Base-by-base conservation (phyloP, 371 early-diverging fungal genomes). In the Dinochytrium kinnereticum region DNA sequence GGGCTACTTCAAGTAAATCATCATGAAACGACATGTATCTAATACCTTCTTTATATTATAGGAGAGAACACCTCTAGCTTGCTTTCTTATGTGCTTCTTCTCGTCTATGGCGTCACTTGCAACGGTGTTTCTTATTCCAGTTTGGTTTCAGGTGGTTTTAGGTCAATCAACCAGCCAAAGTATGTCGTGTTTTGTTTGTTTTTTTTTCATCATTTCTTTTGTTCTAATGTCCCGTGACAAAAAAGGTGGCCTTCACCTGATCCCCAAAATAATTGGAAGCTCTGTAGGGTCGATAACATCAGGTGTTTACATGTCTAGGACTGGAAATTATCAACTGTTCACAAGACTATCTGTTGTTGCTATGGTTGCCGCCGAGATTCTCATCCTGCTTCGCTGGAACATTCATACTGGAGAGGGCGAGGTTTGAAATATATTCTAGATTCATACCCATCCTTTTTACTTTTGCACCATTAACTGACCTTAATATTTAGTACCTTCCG, bases 121-220 rank as follows among this genome's bases (percentile, higher is more conserved):
- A 19, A n/a, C 64, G 26, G 69, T 73, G 19, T 73, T 68, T 34
- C 39, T 73, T 28, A 57, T 73, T n/a, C 73, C 73, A 1, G 33
- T 73, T 19, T 73, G 67, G 71, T 68, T 68, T 39, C 73, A 68
- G 30, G 73, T 64, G 30, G 53, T 67, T 38, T 59, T 59, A 3
- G 73, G 69, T 33, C 50, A 66, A n/a, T 39, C 73, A 24, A 61
- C 61, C 7, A 61, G 61, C 34, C n/a, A 53, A 53, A 53, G 55
- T 53, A 53, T 15, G 55, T 5, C 13, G n/a, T n/a, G n/a, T n/a
- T n/a, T n/a, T n/a, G n/a, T n/a, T n/a, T n/a, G n/a, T n/a, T n/a
- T n/a, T n/a, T n/a, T n/a, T 44, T 44, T 13, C 13, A 44, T 44
- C 10, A 10, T 24, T 26, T 26, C 55, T 5, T 7, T 13, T 5